Percentiles rank a stretch among this genome's conserved stretches.
Evolutionary conservation across 805 yeast species (phyloP).

Genomic region (Sugiyamaella mastotermitis): DNA sequence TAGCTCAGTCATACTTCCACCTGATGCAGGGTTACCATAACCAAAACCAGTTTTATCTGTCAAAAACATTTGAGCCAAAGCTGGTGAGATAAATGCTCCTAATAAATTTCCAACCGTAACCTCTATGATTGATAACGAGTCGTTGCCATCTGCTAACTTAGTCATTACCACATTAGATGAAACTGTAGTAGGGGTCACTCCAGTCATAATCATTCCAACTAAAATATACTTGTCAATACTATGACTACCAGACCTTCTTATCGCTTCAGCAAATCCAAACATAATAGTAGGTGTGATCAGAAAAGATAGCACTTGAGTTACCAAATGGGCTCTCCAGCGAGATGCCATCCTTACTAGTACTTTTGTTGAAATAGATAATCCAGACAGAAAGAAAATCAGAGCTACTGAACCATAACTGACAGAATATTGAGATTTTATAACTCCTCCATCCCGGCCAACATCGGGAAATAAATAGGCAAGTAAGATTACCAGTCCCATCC

Average conservation of each 20-base stretch:
- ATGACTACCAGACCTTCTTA: slow-evolving; percentile 49
- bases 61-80: slow-evolving; percentile 66
- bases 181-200: slow-evolving; percentile 87
- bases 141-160: slow-evolving; percentile 77
- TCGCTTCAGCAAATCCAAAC: slow-evolving; percentile 67
- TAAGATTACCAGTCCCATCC: slow-evolving; percentile 65
- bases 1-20: slow-evolving; percentile 43
- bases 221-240: slow-evolving; percentile 70
- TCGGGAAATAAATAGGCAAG: slow-evolving; percentile 74
- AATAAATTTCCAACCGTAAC: slow-evolving; percentile 78
- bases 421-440: slow-evolving; percentile 64
- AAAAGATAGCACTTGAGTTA: slow-evolving; percentile 63
- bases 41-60: slow-evolving; percentile 47
- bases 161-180: slow-evolving; percentile 93
- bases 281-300: slow-evolving; percentile 64
- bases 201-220: slow-evolving; percentile 76
- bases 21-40: slow-evolving; percentile 73
- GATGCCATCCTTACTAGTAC: slow-evolving; percentile 55
- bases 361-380: slow-evolving; percentile 66
- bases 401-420: slow-evolving; percentile 87
- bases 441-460: slow-evolving; percentile 80
- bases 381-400: slow-evolving; percentile 73
- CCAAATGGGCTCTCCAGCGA: slow-evolving; percentile 78
- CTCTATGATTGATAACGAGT: slow-evolving; percentile 69
- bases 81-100: slow-evolving; percentile 87